Base-by-base conservation (phyloP, 2,329 filamentous ascomycete genomes). In the Clonostachys byssicola region DNA sequence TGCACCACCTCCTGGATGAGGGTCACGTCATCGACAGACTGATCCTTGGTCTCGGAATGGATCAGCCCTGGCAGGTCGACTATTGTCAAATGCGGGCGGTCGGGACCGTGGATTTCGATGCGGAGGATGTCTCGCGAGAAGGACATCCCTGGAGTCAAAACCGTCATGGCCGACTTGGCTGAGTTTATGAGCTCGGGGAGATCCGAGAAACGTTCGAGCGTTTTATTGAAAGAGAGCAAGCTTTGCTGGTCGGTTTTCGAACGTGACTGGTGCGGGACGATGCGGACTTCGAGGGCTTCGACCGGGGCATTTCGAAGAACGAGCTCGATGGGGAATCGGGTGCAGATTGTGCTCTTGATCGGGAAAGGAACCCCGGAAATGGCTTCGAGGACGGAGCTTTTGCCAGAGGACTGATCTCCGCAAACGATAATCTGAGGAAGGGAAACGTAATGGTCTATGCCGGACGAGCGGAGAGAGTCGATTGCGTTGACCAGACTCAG, bases 361-460 rank as follows among this genome's bases (percentile, higher is more conserved):
- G 81, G 81, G 50, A 87, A 86, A 0, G 73, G 70, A 2, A 86
- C 71, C 3, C 78, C 73, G 0, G 82, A 83, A 40, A 87, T 79
- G 2, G 80, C 82, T 54, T 86, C 80, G 0, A 87, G 72, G 0
- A 86, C 80, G 0, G 81, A 85, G 47, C 78, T 83, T 58, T 87
- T 87, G 5, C 82, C 83, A 1, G 76, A 75, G 17, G 20, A 34
- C 23, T 47, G 45, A 33, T 47, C 45, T 3, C 45, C 45, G 34
- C 40, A 38, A 4, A 85, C 80, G 30, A 85, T 74, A 49, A 76
- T 72, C 51, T 75, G 63, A 0, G 72, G 73, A 0, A 74, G 59
- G 13, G 65, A 64, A 16, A 76, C 61, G 49, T 64, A 62, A 5
- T 63, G 55, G 43, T 63, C 64, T 34, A 71, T 55, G 0, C 66